phyloP scores from a whole-genome alignment of 1,139 yeast genomes.

The Scheffersomyces segobiensis region DNA sequence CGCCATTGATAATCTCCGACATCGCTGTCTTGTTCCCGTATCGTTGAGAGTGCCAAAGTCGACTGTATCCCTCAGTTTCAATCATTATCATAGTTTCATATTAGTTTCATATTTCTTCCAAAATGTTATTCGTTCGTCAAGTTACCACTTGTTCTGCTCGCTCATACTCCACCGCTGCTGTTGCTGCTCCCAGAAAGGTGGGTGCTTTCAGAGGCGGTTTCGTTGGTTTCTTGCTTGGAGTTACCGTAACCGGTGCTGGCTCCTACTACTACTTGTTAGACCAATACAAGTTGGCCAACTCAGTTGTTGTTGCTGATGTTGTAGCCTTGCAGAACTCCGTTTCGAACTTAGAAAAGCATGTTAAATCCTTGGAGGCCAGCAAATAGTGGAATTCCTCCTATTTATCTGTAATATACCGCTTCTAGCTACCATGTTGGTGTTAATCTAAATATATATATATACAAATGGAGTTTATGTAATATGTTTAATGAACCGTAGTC shows the following conservation, averaged over 20 bases:
- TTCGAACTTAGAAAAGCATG: conserved; percentile 65
- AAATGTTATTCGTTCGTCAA: conserved; percentile 18
- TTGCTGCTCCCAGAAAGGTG: conserved; percentile 37
- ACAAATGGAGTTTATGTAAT: neutral
- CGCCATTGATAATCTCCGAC: neutral
- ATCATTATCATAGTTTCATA: neutral
- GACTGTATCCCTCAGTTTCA: conserved; percentile 1
- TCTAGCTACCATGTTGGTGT: neutral
- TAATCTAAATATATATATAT: neutral
- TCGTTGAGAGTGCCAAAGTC: no score
- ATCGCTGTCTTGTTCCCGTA: neutral
- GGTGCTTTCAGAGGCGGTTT: conserved; percentile 71
- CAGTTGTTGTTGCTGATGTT: conserved; percentile 74
- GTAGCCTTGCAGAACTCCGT: conserved; percentile 69
- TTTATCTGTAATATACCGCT: neutral
- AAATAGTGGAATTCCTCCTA: conserved; percentile 16
- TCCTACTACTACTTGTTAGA: conserved; percentile 79
- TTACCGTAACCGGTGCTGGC: conserved; percentile 69
- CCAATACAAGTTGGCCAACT: conserved; percentile 72
- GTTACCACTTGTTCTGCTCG: conserved; percentile 22
- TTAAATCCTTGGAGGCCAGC: conserved; percentile 52
- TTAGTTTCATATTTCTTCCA: neutral
- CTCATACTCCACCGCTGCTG: conserved; percentile 32
- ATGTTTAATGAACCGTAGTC: neutral
- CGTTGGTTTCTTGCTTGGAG: conserved; percentile 77